Evolutionary conservation across 805 yeast species (phyloP), one percentile per base, ranked within the genome.

Genomic region (Ogataea siamensis): DNA sequence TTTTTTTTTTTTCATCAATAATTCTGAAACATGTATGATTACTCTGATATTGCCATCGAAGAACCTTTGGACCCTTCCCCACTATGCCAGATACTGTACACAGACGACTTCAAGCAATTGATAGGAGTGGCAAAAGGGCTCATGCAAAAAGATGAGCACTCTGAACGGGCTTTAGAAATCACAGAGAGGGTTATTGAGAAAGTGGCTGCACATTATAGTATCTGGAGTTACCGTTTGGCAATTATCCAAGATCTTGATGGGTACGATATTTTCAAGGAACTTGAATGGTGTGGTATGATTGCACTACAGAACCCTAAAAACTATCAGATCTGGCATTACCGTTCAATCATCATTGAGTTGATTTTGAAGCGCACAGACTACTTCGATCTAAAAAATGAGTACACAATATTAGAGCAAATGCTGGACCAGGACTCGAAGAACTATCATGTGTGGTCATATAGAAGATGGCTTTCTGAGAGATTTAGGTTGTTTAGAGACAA

Each of bases 261-360:
- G n/a, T 34, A 28, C n/a, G 56, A 63, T 26, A 51, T 76, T 19
- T 51, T 64, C 10, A 63, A 67, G 11, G 95, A 91, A 54, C 66
- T 87, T 25, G 76, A 76, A 25, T 87, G 96, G 96, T 71, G 87
- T 46, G 93, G 86, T 51, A 68, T 68, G 22, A 64, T 86, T 23
- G 89, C 95, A 0, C 55, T 83, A 33, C 79, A 73, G 9, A 83
- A 84, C 58, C 83, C 89, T 27, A 93, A 93, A 60, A 91, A 89
- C 66, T 93, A 93, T 63, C 99, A 93, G 60, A 83, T 91, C n/a
- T 93, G 98, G 97, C 86, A 89, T 51, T 89, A 91, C 55, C 74
- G 97, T 40, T 89, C 83, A 53, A 65, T 78, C 22, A 56, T 91
- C 7, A 63, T 83, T 38, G 69, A 69, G 32, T 48, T 43, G 34